Evolutionary conservation across 75 land plant genomes (phyloP), one percentile per base, ranked within the genome.

Genomic region (Picea sitchensis): DNA sequence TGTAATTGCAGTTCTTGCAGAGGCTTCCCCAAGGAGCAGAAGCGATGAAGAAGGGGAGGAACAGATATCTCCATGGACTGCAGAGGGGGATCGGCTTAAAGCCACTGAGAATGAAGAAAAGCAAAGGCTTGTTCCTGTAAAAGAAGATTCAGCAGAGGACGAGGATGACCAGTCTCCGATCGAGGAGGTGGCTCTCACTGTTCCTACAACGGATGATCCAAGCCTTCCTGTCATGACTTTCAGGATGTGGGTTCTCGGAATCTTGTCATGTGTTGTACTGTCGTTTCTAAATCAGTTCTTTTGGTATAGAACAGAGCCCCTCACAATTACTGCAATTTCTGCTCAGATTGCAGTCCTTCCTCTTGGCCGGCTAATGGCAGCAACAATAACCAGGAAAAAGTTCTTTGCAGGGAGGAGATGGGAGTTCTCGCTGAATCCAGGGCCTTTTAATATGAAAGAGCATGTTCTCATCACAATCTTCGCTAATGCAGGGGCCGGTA

Each of bases 211-310:
- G 26, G 93, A 91, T 76, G 89, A 91, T 71, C 91, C 91, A 1
- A 20, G 80, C 5, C 77, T 89, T 11, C 94, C 94, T 15, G 90
- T 90, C 36, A 78, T 88, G 90, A 92, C 94, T 5, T 90, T 92
- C 82, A 80, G 90, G n/a, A 83, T 85, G 62, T 90, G 94, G 92
- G 54, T 79, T 76, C 84, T 92, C 15, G 94, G 92, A 36, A 56
- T 88, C 64, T 32, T 77, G 12, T 86, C 91, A 13, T 92, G 92
- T 77, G 75, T 82, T 11, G 12, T 92, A 58, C 84, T 92, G 23
- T 83, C 83, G 21, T 90, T 90, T 74, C 86, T 92, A 83, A 92
- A 92, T 87, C 84, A 86, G 13, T 92, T 90, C 86, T 92, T 90
- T 87, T 81, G 79, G 15, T 92, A 81, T 85, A 77, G 94, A 20